Base-by-base conservation (phyloP, 495 filamentous ascomycete species). In the Oidiodendron maius region DNA sequence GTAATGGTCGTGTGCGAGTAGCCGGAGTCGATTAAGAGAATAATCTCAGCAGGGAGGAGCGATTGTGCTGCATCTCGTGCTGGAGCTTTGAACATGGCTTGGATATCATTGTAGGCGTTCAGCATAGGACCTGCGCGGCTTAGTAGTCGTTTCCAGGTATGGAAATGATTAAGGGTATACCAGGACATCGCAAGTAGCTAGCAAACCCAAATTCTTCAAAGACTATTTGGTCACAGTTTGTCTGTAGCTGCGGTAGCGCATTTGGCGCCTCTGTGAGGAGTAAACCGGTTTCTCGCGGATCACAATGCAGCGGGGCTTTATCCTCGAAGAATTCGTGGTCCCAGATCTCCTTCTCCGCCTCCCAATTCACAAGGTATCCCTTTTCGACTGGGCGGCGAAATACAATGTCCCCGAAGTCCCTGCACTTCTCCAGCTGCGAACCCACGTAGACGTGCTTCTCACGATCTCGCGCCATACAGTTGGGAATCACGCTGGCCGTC, bases 141-240 rank as follows among this genome's bases (percentile, higher is more conserved):
- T n/a, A 8, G 43, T 12, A 16, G 16, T n/a, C n/a, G n/a, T n/a
- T n/a, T n/a, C n/a, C n/a, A n/a, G n/a, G n/a, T n/a, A n/a, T n/a
- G n/a, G n/a, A n/a, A n/a, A n/a, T n/a, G n/a, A n/a, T n/a, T n/a
- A n/a, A 35, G 16, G 25, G 44, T 81, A 61, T 53, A 84, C 84
- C 83, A 48, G 87, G 65, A 56, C 76, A 83, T 40, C 93, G 77
- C 48, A 81, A 83, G 64, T 94, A 95, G 39, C 82, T 81, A 15
- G 84, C 78, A 66, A 97, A 97, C n/a, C 88, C 89, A 72, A 90
- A 97, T 62, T 97, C 91, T 61, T 99, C 93, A 71, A 97, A 97
- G 0, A 96, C 78, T 61, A 99, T 88, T 71, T 99, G 89, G 62
- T 97, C 93, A 49, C 87, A 88, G 61, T 96, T 90, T 15, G 78